Conservation (phyloP, 2,329 filamentous ascomycete species). For the Cercospora sojina region DNA sequence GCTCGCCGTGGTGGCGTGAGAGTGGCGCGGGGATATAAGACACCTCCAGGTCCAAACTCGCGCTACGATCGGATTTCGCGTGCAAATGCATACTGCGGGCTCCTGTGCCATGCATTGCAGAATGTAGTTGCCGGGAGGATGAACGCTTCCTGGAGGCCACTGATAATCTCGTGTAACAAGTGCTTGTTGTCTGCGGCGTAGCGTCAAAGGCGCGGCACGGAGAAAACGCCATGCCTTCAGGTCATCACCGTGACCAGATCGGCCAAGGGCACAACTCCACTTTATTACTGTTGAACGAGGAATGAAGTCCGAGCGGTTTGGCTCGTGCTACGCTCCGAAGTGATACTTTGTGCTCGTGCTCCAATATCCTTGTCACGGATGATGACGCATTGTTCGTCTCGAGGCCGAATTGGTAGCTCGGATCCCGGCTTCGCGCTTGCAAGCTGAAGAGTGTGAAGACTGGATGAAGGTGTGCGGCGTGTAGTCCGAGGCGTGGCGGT, state of each 20-base stretch:
- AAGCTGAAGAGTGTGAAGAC: neutral
- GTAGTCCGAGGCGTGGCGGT: neutral
- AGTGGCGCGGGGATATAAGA: neutral
- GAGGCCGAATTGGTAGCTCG: neutral
- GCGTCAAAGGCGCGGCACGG: neutral
- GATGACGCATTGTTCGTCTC: neutral
- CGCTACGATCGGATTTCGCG: neutral
- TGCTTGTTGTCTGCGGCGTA: neutral
- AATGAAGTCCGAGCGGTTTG: neutral
- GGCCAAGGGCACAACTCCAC: neutral
- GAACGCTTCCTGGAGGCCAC: neutral
- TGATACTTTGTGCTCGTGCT: neutral
- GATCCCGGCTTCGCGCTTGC: neutral
- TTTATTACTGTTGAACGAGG: neutral
- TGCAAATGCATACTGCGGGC: neutral
- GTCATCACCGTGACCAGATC: neutral
- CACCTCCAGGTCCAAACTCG: neutral
- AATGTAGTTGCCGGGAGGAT: neutral
- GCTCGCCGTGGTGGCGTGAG: neutral
- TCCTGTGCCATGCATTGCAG: neutral
- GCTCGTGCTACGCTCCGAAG: neutral
- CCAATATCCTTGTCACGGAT: neutral
- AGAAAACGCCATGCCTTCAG: neutral
- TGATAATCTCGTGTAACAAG: neutral
- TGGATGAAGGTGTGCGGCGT: neutral